Evolutionary conservation across 768 basidiomycete species (phyloP).

Genomic region (Trametes gibbosa): DNA sequence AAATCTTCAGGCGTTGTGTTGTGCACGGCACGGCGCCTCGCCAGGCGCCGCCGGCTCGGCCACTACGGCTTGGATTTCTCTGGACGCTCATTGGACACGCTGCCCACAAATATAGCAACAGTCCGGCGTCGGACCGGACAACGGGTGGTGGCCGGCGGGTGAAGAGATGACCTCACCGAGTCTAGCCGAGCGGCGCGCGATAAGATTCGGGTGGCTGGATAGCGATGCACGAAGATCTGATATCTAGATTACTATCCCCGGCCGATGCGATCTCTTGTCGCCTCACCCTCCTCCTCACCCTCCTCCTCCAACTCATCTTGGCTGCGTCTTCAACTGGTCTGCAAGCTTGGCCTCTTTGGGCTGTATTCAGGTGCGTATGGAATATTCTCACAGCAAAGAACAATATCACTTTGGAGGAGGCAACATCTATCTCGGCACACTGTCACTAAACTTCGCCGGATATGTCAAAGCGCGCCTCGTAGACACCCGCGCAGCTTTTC

Average conservation of each 20-base stretch:
- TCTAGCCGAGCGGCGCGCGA: conserved; percentile 8
- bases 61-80: not conserved
- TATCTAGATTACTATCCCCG: not conserved
- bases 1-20: no score
- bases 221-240: conserved; percentile 11
- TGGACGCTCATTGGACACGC: not conserved
- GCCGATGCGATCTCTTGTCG: not conserved
- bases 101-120: not conserved
- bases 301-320: not conserved
- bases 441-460: no score
- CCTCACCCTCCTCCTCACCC: no score
- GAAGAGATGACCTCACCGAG: conserved; percentile 13
- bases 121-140: conserved; percentile 7
- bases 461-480: no score
- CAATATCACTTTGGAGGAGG: no score
- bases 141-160: conserved; percentile 6
- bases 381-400: no score
- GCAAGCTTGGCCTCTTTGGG: not conserved
- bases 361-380: no score
- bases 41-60: not conserved
- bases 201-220: conserved; percentile 9
- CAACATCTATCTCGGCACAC: no score
- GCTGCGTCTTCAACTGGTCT: not conserved
- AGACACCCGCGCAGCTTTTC: no score
- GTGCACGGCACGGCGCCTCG: not conserved